Base-by-base conservation (phyloP, 345 rosid genomes). In the Citrus cavaleriei region DNA sequence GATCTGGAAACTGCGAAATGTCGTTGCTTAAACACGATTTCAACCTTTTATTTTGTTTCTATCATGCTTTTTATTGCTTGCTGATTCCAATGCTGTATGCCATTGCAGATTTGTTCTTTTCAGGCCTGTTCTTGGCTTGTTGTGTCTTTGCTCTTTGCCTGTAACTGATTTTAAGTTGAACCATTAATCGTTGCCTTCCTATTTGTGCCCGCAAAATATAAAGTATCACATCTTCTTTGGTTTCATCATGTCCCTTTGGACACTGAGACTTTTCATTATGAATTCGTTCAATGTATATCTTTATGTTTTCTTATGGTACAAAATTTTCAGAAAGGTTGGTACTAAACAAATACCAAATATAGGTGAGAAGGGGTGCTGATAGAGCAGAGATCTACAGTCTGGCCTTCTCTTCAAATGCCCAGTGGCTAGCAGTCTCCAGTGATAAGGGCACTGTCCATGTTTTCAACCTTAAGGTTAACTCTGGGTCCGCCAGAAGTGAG, bases 281-380 rank as follows among this genome's bases (percentile, higher is more conserved):
- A 67, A 28, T 35, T 77, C 6, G 18, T 37, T 3, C 18, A 49
- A 32, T 24, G 35, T 38, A 10, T 7, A 7, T 38, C 10, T 4
- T 57, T 1, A 22, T 37, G 28, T 35, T 35, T 58, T 32, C 49
- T 73, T 22, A 16, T 73, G 34, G n/a, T 14, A 9, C 46, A 12
- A 65, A 32, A 16, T 62, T 6, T 46, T 34, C 22, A 4, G 38
- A 28, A 55, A 65, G 38, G 4, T 58, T 74, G 58, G 16, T 38
- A 68, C 42, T 61, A 74, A 75, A 42, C 30, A 21, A 49, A 49
- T 73, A 58, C 82, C 70, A 55, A 38, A 19, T 81, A 70, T 78
- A 97, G 99, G 92, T 97, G 35, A 90, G 99, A 82, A 93, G 99
- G 79, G 99, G 99, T 81, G 98, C 98, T 40, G 99, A 97, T 80